Evolutionary conservation across 1,284 basidiomycete species (phyloP).

Genomic region (Ceratobasidium theobromae): DNA sequence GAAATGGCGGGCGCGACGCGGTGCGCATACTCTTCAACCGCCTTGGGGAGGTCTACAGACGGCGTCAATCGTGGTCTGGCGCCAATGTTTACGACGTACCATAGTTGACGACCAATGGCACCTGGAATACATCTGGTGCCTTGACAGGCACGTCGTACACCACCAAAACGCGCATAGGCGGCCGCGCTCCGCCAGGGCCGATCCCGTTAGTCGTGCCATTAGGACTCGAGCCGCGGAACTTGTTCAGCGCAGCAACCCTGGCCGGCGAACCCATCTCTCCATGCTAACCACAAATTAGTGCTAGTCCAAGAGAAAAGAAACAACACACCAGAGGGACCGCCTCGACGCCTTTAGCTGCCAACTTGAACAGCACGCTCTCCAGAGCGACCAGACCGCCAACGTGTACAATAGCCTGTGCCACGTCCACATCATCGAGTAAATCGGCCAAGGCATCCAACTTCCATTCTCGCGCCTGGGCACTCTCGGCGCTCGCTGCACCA

Average conservation of each 20-base stretch:
- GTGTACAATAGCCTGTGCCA: slow-evolving; percentile 75
- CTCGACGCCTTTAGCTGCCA: slow-evolving; percentile 83
- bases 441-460: slow-evolving; percentile 95
- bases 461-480: slow-evolving; percentile 89
- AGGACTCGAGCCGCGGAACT: slow-evolving; percentile 64
- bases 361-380: slow-evolving; percentile 85
- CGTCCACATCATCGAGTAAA: slow-evolving; percentile 87
- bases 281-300: slow-evolving; percentile 54
- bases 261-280: slow-evolving; percentile 83
- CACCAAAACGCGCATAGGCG: slow-evolving; percentile 63
- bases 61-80: not conserved
- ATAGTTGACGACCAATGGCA: slow-evolving; percentile 91
- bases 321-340: slow-evolving; percentile 73
- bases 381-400: slow-evolving; percentile 84
- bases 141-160: slow-evolving; percentile 92
- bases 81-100: slow-evolving; percentile 49
- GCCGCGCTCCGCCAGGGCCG: not conserved
- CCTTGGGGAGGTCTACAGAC: slow-evolving; percentile 80
- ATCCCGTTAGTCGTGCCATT: slow-evolving; percentile 42
- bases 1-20: slow-evolving; percentile 82
- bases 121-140: slow-evolving; percentile 82
- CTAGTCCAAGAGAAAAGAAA: slow-evolving; percentile 5
- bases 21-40: slow-evolving; percentile 88
- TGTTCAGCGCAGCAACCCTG: slow-evolving; percentile 76
- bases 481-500: slow-evolving; percentile 63